Evolutionary conservation across 2,329 filamentous ascomycete genomes (phyloP).

Genomic region (Epichloe gansuensis): DNA sequence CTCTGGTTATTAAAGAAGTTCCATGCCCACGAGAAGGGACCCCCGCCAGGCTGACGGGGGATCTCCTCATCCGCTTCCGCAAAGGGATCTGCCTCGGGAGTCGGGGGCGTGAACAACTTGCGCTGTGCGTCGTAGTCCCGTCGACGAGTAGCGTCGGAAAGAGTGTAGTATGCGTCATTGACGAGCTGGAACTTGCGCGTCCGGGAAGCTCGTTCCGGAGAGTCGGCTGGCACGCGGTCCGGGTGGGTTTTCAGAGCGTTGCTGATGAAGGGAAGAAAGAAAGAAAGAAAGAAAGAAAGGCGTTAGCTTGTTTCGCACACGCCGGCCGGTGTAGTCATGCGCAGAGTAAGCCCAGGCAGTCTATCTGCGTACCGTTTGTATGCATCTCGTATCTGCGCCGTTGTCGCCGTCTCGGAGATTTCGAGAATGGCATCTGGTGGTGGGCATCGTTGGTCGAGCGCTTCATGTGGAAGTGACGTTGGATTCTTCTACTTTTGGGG

Average conservation of each 20-base stretch:
- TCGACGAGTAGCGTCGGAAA: constrained; percentile 66
- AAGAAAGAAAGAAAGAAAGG: neutral
- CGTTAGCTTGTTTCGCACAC: no score
- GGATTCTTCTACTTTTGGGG: no score
- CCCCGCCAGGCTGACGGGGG: constrained; percentile 30
- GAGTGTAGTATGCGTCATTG: constrained; percentile 86
- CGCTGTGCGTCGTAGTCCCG: constrained; percentile 70
- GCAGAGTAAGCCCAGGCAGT: neutral
- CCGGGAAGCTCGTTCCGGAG: constrained; percentile 66
- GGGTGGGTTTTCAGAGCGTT: constrained; percentile 87
- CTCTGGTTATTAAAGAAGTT: constrained; percentile 38
- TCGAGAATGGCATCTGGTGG: constrained; percentile 58
- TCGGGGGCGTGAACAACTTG: constrained; percentile 17
- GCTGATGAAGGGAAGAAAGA: constrained; percentile 26
- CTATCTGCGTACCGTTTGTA: constrained; percentile 62
- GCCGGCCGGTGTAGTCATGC: no score
- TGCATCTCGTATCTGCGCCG: constrained; percentile 78
- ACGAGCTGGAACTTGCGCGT: constrained; percentile 85
- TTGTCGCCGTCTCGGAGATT: constrained; percentile 58
- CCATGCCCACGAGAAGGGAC: constrained; percentile 67
- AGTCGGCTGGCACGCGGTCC: constrained; percentile 73
- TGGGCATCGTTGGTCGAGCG: neutral
- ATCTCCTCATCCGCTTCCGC: constrained; percentile 31
- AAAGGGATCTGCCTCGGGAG: constrained; percentile 27
- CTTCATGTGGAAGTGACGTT: neutral